Conservation (phyloP, 345 rosid species). For the Angophora floribunda region DNA sequence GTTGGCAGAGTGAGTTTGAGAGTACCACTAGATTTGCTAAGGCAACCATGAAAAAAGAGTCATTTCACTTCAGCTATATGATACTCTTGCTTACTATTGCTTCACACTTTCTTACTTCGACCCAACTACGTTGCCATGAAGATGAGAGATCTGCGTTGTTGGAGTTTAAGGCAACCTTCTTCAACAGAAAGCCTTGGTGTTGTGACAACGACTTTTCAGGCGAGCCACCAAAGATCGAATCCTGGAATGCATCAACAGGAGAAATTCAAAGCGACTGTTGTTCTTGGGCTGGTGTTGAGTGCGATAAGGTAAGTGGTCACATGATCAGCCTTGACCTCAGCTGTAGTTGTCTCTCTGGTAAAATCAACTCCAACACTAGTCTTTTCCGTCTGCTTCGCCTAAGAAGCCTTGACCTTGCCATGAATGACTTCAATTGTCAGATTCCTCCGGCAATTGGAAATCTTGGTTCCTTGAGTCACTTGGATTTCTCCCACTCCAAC, state of each 20-base stretch:
- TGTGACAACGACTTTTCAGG: fast-evolving
- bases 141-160: neutral
- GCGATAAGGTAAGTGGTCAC: neutral
- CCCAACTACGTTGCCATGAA: neutral
- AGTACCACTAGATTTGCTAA: neutral
- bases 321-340: neutral
- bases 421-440: neutral
- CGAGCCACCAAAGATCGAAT: neutral
- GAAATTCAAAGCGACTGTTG: neutral
- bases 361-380: neutral
- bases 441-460: neutral
- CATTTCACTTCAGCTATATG: neutral
- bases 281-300: neutral
- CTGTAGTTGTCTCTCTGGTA: neutral
- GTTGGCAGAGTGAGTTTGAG: neutral
- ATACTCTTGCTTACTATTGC: neutral
- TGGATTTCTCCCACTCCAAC: fast-evolving
- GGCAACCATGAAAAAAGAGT: neutral
- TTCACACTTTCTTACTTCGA: neutral
- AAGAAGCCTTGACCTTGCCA: neutral
- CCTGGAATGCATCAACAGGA: neutral
- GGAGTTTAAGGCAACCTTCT: neutral
- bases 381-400: neutral
- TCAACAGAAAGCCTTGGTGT: neutral
- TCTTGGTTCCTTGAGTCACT: neutral